Conservation (phyloP, 2,329 filamentous ascomycete genomes). For the Dactylella cylindrospora region DNA sequence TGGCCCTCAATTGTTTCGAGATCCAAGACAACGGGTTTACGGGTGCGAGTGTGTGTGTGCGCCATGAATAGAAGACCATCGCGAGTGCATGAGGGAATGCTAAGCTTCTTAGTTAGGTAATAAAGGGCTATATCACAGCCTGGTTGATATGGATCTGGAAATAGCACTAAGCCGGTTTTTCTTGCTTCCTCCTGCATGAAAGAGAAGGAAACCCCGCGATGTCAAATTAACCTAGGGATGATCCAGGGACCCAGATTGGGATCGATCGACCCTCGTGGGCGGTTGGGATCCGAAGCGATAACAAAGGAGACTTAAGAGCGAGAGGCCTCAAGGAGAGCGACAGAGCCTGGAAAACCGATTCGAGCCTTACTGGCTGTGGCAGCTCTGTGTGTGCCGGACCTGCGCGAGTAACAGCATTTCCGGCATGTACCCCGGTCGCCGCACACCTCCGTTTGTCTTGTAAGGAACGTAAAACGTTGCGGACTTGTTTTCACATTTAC, state of each 20-base stretch:
- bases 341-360: too few relatives aligned
- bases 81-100: constrained; percentile 8
- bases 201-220: background rate
- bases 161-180: constrained; percentile 31
- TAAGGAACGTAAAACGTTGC: constrained; percentile 25
- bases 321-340: too few relatives aligned
- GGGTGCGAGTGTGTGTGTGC: too few relatives aligned
- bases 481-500: constrained; percentile 25
- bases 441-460: constrained; percentile 29
- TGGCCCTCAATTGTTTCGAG: constrained; percentile 44
- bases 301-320: too few relatives aligned
- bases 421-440: too few relatives aligned
- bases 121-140: constrained; percentile 1
- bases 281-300: too few relatives aligned
- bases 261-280: constrained; percentile 29
- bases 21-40: constrained; percentile 24
- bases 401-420: too few relatives aligned
- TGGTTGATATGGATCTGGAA: constrained; percentile 19
- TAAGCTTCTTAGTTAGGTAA: constrained; percentile 13
- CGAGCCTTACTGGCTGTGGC: too few relatives aligned
- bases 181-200: constrained; percentile 9
- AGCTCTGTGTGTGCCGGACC: too few relatives aligned
- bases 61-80: too few relatives aligned
- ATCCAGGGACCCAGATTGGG: constrained; percentile 16
- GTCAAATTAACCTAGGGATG: constrained; percentile 39